Evolutionary conservation across 768 basidiomycete genomes (phyloP).

Genomic region (Mycena leptocephala): DNA sequence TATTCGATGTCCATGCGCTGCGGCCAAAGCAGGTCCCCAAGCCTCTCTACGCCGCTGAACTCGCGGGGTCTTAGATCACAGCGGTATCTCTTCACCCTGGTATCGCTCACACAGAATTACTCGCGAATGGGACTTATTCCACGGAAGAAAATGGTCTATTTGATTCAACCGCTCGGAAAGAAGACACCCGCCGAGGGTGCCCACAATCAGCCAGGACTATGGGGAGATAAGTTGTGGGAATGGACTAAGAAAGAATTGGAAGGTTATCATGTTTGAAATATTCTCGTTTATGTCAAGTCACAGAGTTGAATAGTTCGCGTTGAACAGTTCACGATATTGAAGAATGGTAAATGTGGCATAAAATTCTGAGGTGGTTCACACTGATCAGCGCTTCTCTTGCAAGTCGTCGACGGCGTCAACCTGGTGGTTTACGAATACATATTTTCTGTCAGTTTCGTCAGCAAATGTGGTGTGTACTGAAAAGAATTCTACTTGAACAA

Average conservation of each 20-base stretch:
- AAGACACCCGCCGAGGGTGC: conserved; percentile 29
- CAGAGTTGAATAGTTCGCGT: no score
- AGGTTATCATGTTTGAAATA: background rate
- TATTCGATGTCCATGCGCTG: conserved; percentile 22
- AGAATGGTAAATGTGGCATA: no score
- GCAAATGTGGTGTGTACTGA: background rate
- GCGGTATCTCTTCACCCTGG: conserved; percentile 31
- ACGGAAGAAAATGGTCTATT: background rate
- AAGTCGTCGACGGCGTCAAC: conserved; percentile 1
- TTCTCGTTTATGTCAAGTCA: no score
- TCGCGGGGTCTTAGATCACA: conserved; percentile 24
- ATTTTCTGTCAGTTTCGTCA: conserved; percentile 9
- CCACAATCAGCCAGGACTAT: conserved; percentile 14
- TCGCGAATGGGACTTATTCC: background rate
- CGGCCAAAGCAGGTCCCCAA: conserved; percentile 32
- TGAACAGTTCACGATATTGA: no score
- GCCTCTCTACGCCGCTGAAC: conserved; percentile 24
- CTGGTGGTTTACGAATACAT: conserved; percentile 12
- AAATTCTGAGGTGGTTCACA: no score
- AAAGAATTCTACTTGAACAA: background rate
- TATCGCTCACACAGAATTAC: conserved; percentile 20
- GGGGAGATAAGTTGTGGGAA: no score
- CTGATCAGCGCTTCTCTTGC: no score
- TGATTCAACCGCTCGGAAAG: conserved; percentile 9
- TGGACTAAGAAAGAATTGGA: conserved; percentile 33